Percentiles rank a stretch among this genome's conserved stretches.
These are phyloP conservation scores for Boletellus ananas DNA, from an alignment of 768 basidiomycete genomes.

Conservation along the genomic window DNA sequence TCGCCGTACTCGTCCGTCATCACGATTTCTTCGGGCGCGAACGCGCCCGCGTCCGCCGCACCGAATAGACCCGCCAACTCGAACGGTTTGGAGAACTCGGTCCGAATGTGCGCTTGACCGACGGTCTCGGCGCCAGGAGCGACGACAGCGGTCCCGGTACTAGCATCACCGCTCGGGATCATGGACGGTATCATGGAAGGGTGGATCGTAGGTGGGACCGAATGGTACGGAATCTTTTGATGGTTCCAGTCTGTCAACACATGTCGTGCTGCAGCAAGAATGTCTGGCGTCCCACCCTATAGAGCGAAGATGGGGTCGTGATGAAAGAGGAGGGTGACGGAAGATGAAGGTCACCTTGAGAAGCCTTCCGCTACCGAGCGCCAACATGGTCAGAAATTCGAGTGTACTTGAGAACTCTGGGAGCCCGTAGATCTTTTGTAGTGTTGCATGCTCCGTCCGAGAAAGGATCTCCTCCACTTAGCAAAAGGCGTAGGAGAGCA, in stretches of 20 bases:
- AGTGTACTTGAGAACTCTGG: constrained; percentile 68
- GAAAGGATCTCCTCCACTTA: constrained; percentile 83
- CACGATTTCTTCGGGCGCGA: constrained; percentile 44
- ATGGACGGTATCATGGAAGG: constrained; percentile 66
- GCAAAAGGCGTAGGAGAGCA: not conserved
- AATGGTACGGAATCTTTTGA: constrained; percentile 91
- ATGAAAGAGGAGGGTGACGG: no score
- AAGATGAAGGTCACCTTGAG: constrained; percentile 55
- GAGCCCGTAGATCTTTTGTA: constrained; percentile 83
- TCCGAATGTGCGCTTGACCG: constrained; percentile 77
- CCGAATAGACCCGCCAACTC: constrained; percentile 78
- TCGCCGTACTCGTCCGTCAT: constrained; percentile 42
- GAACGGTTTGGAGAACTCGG: constrained; percentile 71
- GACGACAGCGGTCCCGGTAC: constrained; percentile 32
- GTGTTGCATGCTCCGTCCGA: constrained; percentile 63
- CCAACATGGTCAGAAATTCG: constrained; percentile 88
- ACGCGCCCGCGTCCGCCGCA: constrained; percentile 77
- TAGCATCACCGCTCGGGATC: constrained; percentile 30
- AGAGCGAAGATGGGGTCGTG: not conserved
- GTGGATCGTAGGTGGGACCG: constrained; percentile 72
- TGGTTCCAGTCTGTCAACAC: constrained; percentile 93
- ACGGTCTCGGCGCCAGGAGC: constrained; percentile 77
- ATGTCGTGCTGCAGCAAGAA: constrained; percentile 75
- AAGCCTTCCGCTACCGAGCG: constrained; percentile 76
- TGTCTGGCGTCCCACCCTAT: constrained; percentile 88